phyloP scores from a whole-genome alignment of 1,284 basidiomycete species.

The Vanrija sp. region DNA sequence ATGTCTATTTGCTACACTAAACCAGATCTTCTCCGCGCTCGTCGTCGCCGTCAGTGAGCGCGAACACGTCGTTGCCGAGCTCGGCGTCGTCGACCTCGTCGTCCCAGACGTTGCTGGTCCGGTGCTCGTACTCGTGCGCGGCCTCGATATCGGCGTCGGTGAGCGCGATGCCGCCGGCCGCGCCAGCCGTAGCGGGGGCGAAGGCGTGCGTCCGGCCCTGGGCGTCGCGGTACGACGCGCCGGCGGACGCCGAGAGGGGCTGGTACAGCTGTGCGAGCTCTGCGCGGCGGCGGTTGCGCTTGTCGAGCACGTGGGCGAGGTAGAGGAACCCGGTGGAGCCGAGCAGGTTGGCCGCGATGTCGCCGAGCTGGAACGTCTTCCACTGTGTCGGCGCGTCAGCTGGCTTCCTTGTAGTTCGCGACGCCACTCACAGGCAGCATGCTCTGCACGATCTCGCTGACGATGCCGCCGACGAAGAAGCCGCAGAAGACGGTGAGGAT shows the following conservation, averaged over 20 bases:
- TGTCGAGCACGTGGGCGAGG: slow-evolving; percentile 36
- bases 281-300: slow-evolving; percentile 23
- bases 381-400: slow-evolving; percentile 23
- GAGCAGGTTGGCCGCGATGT: slow-evolving; percentile 46
- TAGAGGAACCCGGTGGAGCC: slow-evolving; percentile 43
- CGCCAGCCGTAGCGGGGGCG: slow-evolving; percentile 4
- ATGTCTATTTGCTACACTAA: slow-evolving; percentile 1
- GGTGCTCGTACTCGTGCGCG: background rate
- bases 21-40: slow-evolving; percentile 5
- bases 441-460: slow-evolving; percentile 45
- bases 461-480: slow-evolving; percentile 44
- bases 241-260: slow-evolving; percentile 28
- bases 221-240: slow-evolving; percentile 39
- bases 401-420: slow-evolving; percentile 15
- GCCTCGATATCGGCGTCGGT: slow-evolving; percentile 2
- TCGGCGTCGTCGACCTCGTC: slow-evolving; percentile 17
- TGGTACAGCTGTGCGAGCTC: slow-evolving; percentile 45
- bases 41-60: background rate
- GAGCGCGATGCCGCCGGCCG: slow-evolving; percentile 2
- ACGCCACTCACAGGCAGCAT: slow-evolving; percentile 41
- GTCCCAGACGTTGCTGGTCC: slow-evolving; percentile 28
- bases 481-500: slow-evolving; percentile 35
- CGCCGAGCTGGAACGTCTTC: slow-evolving; percentile 46
- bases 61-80: background rate
- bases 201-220: slow-evolving; percentile 41